phyloP scores from a whole-genome alignment of 176 grass and related monocot genomes.

The Oryza coarctata region DNA sequence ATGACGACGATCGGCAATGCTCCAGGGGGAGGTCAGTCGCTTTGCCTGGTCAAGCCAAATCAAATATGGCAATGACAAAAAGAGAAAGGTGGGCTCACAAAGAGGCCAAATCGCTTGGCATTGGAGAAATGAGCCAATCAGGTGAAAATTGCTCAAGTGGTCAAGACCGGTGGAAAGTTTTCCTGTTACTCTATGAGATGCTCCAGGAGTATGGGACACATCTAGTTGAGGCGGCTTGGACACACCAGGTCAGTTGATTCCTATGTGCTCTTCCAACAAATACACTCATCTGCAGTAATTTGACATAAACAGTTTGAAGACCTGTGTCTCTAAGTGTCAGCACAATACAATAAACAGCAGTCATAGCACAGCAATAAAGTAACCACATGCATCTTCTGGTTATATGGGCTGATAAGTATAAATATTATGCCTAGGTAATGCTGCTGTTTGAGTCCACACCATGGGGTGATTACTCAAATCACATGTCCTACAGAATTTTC shows the following conservation, averaged over 20 bases:
- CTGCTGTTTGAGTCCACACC: slow-evolving; percentile 66
- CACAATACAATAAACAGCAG: neutral
- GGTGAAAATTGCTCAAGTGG: slow-evolving; percentile 52
- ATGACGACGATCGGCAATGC: slow-evolving; percentile 30
- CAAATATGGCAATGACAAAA: slow-evolving; percentile 53
- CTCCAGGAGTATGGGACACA: slow-evolving; percentile 95
- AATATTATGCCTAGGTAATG: slow-evolving; percentile 54
- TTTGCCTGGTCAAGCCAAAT: slow-evolving; percentile 20
- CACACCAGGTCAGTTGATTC: slow-evolving; percentile 72
- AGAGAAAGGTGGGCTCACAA: slow-evolving; percentile 79
- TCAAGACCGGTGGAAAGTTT: slow-evolving; percentile 76
- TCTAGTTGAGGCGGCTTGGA: slow-evolving; percentile 95
- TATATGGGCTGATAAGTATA: slow-evolving; percentile 24
- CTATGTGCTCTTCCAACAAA: slow-evolving; percentile 17
- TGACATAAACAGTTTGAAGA: neutral
- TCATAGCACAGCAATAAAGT: neutral
- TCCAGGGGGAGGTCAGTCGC: slow-evolving; percentile 37
- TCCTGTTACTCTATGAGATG: slow-evolving; percentile 90
- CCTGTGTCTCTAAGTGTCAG: slow-evolving; percentile 3
- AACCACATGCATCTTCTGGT: neutral
- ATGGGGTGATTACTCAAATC: slow-evolving; percentile 43
- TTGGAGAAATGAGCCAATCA: slow-evolving; percentile 49
- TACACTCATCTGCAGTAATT: neutral
- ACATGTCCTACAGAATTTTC: slow-evolving; percentile 31
- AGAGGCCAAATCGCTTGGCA: slow-evolving; percentile 80